Evolutionary conservation across 2,329 filamentous ascomycete species (phyloP), one percentile per base, ranked within the genome.

Genomic region (Talaromyces sp.): DNA sequence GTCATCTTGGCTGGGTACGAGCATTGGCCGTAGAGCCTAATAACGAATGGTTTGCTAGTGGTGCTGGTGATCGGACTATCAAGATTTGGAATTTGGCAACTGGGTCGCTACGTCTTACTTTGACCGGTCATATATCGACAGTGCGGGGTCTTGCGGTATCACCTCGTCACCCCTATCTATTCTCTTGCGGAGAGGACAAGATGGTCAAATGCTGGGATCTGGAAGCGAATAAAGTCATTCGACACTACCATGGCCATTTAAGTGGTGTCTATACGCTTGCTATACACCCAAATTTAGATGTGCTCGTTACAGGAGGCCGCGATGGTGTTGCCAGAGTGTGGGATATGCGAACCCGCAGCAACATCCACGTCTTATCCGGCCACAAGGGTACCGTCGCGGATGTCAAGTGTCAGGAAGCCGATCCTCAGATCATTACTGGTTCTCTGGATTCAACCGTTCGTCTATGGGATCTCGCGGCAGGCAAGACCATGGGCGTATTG

Each of bases 191-290:
- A 65, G 95, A 99, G 79, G 95, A 99, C 77, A 99, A 99, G 82
- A 97, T 97, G 93, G 95, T 99, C 68, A 99, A 99, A 80, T 99
- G 95, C 81, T 99, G 95, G 95, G 95, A 99, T 81, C 82, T 99
- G 69, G 95, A 99, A 79, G 97, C 94, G n/a, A 99, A 99, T 82
- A 97, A 97, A 79, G 95, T 99, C 66, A 97, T 98, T 74, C 87
- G 94, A 45, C 93, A 97, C 79, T 99, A 98, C 77, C 95, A 99
- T 76, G 96, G 96, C 19, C 95, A 99, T 80, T 82, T 99, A 24
- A 96, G 92, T 71, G 95, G 95, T 68, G 95, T 99, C 3, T 99
- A 99, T 79, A 93, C 93, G 0, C 83, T 99, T 6, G 87, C 91
- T 2, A 82, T 99, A n/a, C 95, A 99, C 75, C 95, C 95, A 0